phyloP scores from a whole-genome alignment of 768 basidiomycete species.

The Collybiopsis confluens region DNA sequence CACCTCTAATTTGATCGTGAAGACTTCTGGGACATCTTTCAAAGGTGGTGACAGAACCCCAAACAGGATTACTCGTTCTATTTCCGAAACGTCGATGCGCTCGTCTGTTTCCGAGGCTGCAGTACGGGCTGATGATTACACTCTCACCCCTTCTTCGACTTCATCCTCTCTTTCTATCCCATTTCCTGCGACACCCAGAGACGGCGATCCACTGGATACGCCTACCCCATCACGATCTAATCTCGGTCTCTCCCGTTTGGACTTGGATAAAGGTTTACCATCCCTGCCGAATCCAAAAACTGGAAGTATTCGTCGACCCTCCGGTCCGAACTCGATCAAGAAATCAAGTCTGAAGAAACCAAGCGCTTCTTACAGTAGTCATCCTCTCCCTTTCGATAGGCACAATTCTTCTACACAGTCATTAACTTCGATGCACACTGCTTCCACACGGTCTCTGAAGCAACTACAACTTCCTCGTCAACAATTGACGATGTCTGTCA shows the following conservation, averaged over 20 bases:
- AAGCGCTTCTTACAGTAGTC: slow-evolving; percentile 5
- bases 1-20: neutral
- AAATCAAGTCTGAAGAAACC: neutral
- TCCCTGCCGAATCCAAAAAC: slow-evolving; percentile 22
- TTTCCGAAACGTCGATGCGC: slow-evolving; percentile 6
- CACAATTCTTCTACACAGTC: slow-evolving; percentile 25
- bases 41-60: neutral
- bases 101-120: neutral
- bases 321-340: neutral
- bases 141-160: slow-evolving; percentile 20
- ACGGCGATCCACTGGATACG: slow-evolving; percentile 12
- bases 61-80: neutral
- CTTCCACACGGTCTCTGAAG: slow-evolving; percentile 15
- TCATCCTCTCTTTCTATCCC: slow-evolving; percentile 32
- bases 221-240: neutral
- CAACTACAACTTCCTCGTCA: slow-evolving; percentile 29
- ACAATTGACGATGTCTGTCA: slow-evolving; percentile 9
- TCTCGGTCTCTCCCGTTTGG: slow-evolving; percentile 10
- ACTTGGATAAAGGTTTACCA: slow-evolving; percentile 26
- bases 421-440: slow-evolving; percentile 9
- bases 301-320: slow-evolving; percentile 11
- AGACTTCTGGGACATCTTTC: neutral
- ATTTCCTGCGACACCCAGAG: slow-evolving; percentile 29
- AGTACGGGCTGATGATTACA: slow-evolving; percentile 17
- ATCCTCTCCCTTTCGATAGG: slow-evolving; percentile 22